These are phyloP conservation scores for Physcomitrium patens DNA, from an alignment of 225 moss, liverwort and hornwort genomes.

Conservation along the genomic window DNA sequence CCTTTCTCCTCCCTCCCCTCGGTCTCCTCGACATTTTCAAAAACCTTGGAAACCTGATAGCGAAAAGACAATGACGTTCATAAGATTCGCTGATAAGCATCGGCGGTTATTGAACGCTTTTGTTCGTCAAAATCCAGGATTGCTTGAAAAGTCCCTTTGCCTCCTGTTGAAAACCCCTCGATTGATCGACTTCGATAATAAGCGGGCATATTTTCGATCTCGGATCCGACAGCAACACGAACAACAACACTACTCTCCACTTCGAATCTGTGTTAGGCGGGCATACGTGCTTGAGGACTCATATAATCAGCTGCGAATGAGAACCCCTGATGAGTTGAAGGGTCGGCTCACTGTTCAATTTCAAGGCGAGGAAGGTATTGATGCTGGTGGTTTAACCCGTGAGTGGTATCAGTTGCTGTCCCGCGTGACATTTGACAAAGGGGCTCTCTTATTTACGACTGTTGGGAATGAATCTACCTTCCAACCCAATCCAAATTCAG, in stretches of 20 bases:
- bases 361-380: slow-evolving; percentile 98
- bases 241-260: slow-evolving; percentile 96
- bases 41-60: slow-evolving; percentile 52
- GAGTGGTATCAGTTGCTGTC: slow-evolving; percentile 97
- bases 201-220: slow-evolving; percentile 90
- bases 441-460: slow-evolving; percentile 89
- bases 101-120: slow-evolving; percentile 90
- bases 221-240: slow-evolving; percentile 98
- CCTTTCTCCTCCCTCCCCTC: slow-evolving; percentile 71
- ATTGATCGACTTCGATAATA: slow-evolving; percentile 97
- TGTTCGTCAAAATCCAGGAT: slow-evolving; percentile 82
- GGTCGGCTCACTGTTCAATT: slow-evolving; percentile 94
- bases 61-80: slow-evolving; percentile 91
- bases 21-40: slow-evolving; percentile 60
- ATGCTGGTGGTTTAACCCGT: slow-evolving; percentile 92
- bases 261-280: slow-evolving; percentile 76
- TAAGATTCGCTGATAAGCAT: slow-evolving; percentile 95
- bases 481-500: slow-evolving; percentile 97
- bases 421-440: slow-evolving; percentile 91
- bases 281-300: slow-evolving; percentile 96
- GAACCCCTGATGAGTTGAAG: slow-evolving; percentile 93
- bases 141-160: slow-evolving; percentile 78
- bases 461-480: slow-evolving; percentile 94
- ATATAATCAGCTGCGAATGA: slow-evolving; percentile 95
- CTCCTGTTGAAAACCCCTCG: slow-evolving; percentile 78